Evolutionary conservation across 352 stramenopile genomes (phyloP).

Genomic region (Phytophthora boehmeriae): DNA sequence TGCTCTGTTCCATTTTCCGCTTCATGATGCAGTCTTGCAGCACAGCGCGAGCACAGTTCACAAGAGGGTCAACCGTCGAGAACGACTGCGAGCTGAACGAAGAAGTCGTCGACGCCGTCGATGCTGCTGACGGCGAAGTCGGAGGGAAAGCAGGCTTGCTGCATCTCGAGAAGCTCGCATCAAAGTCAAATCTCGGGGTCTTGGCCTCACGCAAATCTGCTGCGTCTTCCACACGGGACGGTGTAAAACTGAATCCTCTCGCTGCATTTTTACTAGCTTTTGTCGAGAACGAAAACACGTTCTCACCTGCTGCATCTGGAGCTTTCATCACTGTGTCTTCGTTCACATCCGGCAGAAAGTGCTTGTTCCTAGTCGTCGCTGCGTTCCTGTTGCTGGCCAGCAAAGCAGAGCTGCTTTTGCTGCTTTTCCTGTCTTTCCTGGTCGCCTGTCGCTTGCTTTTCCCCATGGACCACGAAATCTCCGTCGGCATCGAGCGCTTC

Average conservation of each 20-base stretch:
- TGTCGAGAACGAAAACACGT: conserved; percentile 25
- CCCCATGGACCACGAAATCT: conserved; percentile 40
- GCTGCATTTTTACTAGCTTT: conserved; percentile 16
- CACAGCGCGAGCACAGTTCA: conserved; percentile 65
- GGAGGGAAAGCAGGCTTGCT: conserved; percentile 25
- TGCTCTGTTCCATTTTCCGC: conserved; percentile 58
- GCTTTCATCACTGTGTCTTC: conserved; percentile 34
- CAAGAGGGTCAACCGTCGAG: conserved; percentile 55
- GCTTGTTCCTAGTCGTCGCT: conserved; percentile 8
- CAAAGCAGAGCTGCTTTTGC: conserved; percentile 27
- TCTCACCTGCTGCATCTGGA: conserved; percentile 11
- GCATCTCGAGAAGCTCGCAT: conserved; percentile 17
- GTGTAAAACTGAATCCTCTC: conserved; percentile 8
- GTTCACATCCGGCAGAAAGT: conserved; percentile 28
- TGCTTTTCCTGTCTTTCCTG: conserved; percentile 48
- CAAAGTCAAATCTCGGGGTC: conserved; percentile 21
- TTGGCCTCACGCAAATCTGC: conserved; percentile 7
- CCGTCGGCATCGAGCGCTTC: conserved; percentile 19
- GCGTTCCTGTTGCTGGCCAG: conserved; percentile 9
- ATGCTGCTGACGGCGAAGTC: conserved; percentile 37
- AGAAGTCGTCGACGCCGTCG: conserved; percentile 47
- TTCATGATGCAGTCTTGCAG: conserved; percentile 77
- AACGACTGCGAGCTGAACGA: conserved; percentile 48
- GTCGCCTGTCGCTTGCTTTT: conserved; percentile 39
- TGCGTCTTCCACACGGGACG: conserved; percentile 13